These are phyloP conservation scores for Grifola frondosa DNA, from an alignment of 1,284 basidiomycete species.

Conservation along the genomic window DNA sequence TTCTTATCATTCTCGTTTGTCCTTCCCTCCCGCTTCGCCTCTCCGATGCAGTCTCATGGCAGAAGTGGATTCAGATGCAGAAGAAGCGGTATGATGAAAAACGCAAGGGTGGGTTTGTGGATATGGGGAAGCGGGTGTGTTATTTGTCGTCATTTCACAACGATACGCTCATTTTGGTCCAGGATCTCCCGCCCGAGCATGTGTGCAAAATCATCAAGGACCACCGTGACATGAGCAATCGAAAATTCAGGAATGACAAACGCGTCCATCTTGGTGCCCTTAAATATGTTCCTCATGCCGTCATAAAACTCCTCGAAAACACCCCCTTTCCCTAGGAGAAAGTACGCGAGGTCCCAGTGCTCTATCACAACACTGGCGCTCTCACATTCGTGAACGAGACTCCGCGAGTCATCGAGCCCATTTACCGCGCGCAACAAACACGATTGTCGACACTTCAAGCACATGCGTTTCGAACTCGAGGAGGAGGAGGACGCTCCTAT, in stretches of 20 bases:
- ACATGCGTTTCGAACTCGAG: constrained; percentile 99
- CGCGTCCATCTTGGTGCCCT: constrained; percentile 96
- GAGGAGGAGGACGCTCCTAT: constrained; percentile 84
- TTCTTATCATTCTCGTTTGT: constrained; percentile 48
- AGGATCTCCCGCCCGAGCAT: constrained; percentile 89
- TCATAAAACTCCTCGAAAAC: constrained; percentile 98
- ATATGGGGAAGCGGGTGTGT: constrained; percentile 87
- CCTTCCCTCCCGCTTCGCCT: constrained; percentile 27
- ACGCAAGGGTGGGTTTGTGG: constrained; percentile 82
- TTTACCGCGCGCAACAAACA: constrained; percentile 98
- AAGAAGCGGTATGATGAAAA: constrained; percentile 87
- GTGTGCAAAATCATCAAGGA: constrained; percentile 97
- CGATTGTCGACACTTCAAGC: constrained; percentile 97
- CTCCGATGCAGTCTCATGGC: too few relatives aligned
- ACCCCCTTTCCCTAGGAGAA: constrained; percentile 99
- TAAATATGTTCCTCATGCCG: constrained; percentile 98
- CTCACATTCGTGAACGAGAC: constrained; percentile 99
- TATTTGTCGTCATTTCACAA: constrained; percentile 5
- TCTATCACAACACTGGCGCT: constrained; percentile 97
- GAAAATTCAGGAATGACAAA: constrained; percentile 97
- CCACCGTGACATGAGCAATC: constrained; percentile 93
- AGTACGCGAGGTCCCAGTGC: constrained; percentile 94
- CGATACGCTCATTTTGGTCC: constrained; percentile 17
- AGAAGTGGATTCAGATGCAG: constrained; percentile 93
- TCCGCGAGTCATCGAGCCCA: constrained; percentile 92